Conservation (phyloP, 2,329 filamentous ascomycete species). For the Pseudonectria buxi region DNA sequence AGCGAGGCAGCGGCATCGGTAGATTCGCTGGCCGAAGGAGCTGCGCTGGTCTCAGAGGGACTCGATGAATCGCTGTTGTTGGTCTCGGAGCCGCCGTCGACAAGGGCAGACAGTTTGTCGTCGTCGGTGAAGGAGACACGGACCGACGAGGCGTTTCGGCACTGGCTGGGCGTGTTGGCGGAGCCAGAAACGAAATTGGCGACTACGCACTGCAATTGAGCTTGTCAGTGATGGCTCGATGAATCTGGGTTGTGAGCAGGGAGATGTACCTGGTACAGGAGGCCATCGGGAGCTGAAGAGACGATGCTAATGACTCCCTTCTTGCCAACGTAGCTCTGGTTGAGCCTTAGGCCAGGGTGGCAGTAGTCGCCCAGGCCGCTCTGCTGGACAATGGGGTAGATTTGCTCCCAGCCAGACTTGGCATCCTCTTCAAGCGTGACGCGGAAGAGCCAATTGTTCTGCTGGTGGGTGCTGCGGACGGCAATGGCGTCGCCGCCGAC, state of each 20-base stretch:
- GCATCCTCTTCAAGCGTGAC: constrained; percentile 45
- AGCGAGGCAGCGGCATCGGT: constrained; percentile 19
- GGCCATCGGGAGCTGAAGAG: constrained; percentile 46
- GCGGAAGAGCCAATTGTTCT: constrained; percentile 51
- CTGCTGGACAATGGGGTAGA: constrained; percentile 48
- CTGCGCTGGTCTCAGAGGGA: constrained; percentile 12
- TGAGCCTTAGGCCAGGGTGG: constrained; percentile 40
- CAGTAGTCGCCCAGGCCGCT: constrained; percentile 50
- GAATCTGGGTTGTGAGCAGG: neutral
- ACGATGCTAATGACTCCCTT: constrained; percentile 49
- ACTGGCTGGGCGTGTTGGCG: constrained; percentile 24
- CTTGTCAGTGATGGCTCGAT: constrained; percentile 1
- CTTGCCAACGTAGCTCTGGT: constrained; percentile 44
- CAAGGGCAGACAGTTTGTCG: constrained; percentile 27
- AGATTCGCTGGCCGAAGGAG: constrained; percentile 14
- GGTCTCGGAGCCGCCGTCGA: constrained; percentile 13
- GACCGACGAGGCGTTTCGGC: constrained; percentile 31
- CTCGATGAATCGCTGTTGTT: constrained; percentile 5
- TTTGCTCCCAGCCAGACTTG: constrained; percentile 45
- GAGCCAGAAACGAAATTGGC: constrained; percentile 48
- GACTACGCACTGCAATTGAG: constrained; percentile 40
- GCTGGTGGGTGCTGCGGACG: constrained; percentile 41
- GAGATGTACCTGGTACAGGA: constrained; percentile 46
- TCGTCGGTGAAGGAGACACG: constrained; percentile 27
- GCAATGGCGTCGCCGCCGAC: constrained; percentile 49